Conservation (phyloP, 345 rosid genomes). For the Eucalyptus decipiens region DNA sequence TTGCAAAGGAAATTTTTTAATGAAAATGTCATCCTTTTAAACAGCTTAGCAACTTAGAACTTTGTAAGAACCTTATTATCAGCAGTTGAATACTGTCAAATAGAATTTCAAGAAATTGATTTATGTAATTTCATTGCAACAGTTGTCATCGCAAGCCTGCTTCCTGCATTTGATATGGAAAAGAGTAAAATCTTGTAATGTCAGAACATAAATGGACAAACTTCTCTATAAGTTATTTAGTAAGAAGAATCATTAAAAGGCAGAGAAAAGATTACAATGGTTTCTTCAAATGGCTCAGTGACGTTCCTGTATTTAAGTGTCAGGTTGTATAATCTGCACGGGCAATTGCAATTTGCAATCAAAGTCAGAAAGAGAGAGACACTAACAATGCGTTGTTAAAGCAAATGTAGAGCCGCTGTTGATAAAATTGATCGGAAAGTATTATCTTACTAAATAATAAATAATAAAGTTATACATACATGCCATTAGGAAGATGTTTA, state of each 20-base stretch:
- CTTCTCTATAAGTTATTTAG: neutral
- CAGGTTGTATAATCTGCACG: rapidly evolving
- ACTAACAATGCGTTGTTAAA: neutral
- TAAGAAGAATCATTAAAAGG: neutral
- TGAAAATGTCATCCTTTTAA: neutral
- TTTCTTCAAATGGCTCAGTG: too few relatives aligned
- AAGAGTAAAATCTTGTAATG: neutral
- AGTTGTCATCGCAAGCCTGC: neutral
- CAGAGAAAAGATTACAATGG: neutral
- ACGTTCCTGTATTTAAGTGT: neutral
- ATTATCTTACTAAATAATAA: neutral
- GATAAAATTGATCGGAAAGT: neutral
- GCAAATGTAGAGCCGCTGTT: neutral
- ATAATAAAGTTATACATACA: too few relatives aligned
- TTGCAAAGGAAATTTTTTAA: neutral
- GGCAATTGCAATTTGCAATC: neutral
- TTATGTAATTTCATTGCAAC: neutral
- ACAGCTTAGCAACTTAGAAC: neutral
- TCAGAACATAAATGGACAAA: neutral
- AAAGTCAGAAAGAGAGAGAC: too few relatives aligned
- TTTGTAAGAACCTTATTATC: neutral
- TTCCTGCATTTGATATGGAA: neutral
- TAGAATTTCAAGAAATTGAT: neutral
- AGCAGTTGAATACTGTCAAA: neutral
- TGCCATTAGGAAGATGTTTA: too few relatives aligned